phyloP scores from a whole-genome alignment of 2,329 filamentous ascomycete species.

The Botrytis sinoallii region DNA sequence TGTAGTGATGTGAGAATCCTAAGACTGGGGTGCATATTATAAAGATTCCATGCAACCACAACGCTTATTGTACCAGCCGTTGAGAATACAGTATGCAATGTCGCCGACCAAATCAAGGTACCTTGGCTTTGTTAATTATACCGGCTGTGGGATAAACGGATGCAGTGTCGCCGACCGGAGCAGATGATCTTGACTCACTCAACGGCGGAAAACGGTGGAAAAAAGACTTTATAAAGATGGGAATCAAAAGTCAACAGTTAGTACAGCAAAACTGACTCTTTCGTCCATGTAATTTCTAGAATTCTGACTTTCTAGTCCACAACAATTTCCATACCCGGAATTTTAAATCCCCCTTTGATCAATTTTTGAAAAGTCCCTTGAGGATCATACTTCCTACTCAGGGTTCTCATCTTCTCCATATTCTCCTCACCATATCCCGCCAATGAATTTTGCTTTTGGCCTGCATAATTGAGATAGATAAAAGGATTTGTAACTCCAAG shows the following conservation, averaged over 20 bases:
- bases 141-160: neutral
- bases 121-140: neutral
- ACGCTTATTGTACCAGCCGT: neutral
- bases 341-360: slow-evolving; percentile 33
- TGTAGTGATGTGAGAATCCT: neutral
- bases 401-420: slow-evolving; percentile 23
- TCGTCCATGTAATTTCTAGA: neutral
- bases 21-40: neutral
- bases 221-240: neutral
- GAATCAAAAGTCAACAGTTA: neutral
- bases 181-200: neutral
- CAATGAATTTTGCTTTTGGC: slow-evolving; percentile 17
- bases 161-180: slow-evolving; percentile 1
- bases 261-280: neutral
- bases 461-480: slow-evolving; percentile 21
- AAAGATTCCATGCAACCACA: neutral
- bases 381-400: slow-evolving; percentile 33
- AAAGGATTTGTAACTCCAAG: neutral
- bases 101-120: neutral
- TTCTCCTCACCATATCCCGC: slow-evolving; percentile 20
- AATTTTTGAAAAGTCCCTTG: slow-evolving; percentile 32
- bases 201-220: neutral
- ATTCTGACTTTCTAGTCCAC: neutral
- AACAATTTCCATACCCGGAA: neutral
- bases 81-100: neutral